Conservation (phyloP, 2,329 filamentous ascomycete genomes). For the Tricladium varicosporioides region DNA sequence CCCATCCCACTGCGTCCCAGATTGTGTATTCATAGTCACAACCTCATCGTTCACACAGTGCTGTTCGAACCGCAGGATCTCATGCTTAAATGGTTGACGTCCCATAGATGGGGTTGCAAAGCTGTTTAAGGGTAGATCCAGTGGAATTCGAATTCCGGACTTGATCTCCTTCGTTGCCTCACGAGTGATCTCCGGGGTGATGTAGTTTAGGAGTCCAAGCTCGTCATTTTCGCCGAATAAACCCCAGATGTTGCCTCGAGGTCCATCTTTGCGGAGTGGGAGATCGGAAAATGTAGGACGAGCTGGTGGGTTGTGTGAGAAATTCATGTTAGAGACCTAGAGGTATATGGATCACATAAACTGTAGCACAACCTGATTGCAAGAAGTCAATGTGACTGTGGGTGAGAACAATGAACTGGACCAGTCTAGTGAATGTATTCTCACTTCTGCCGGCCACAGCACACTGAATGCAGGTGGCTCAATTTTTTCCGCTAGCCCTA, state of each 20-base stretch:
- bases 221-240: not conserved
- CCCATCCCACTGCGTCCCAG: constrained; percentile 43
- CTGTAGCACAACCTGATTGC: too few relatives aligned
- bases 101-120: not conserved
- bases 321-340: too few relatives aligned
- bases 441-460: too few relatives aligned
- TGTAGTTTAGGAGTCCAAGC: constrained; percentile 3
- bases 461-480: too few relatives aligned
- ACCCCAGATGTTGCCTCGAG: constrained; percentile 7
- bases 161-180: constrained; percentile 1
- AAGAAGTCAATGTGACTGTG: too few relatives aligned
- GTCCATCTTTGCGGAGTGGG: not conserved
- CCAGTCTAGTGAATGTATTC: too few relatives aligned
- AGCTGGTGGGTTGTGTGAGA: too few relatives aligned
- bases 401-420: too few relatives aligned
- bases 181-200: not conserved
- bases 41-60: constrained; percentile 2
- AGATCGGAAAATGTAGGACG: not conserved
- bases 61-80: constrained; percentile 3
- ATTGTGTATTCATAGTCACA: constrained; percentile 40
- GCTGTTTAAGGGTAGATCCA: constrained; percentile 5
- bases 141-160: not conserved
- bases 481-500: too few relatives aligned
- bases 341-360: too few relatives aligned
- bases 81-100: not conserved